phyloP scores from a whole-genome alignment of 176 grass and related monocot genomes.

The Oryza longistaminata region DNA sequence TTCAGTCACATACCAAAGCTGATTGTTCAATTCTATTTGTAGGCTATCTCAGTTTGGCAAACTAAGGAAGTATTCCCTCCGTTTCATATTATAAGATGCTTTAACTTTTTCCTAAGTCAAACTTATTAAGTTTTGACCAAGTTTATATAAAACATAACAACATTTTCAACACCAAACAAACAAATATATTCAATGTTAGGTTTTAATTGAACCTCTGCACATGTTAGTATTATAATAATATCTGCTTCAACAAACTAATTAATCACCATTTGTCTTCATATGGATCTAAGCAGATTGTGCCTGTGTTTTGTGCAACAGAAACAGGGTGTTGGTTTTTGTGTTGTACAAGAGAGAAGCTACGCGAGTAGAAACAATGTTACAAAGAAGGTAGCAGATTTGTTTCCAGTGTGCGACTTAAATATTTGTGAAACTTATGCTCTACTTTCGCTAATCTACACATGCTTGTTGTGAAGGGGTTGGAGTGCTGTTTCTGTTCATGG shows the following conservation, averaged over 20 bases:
- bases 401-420: constrained; percentile 10
- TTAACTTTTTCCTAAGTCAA: no score
- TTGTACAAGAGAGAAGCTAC: constrained; percentile 97
- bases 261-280: background rate
- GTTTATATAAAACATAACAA: no score
- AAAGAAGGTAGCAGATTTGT: constrained; percentile 60
- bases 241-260: background rate
- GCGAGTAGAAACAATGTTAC: constrained; percentile 89
- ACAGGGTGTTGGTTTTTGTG: constrained; percentile 96
- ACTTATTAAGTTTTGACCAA: no score
- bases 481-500: constrained; percentile 94
- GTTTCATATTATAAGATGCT: no score
- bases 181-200: no score
- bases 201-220: background rate
- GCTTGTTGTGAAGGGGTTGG: constrained; percentile 72
- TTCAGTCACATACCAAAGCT: background rate
- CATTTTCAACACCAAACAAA: no score
- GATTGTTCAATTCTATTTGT: background rate
- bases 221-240: background rate
- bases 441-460: constrained; percentile 32
- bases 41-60: background rate
- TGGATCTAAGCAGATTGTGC: constrained; percentile 26
- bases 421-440: background rate
- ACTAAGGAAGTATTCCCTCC: background rate
- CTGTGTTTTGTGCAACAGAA: constrained; percentile 58